phyloP scores from a whole-genome alignment of 2,329 filamentous ascomycete species.

The Nemania serpens region DNA sequence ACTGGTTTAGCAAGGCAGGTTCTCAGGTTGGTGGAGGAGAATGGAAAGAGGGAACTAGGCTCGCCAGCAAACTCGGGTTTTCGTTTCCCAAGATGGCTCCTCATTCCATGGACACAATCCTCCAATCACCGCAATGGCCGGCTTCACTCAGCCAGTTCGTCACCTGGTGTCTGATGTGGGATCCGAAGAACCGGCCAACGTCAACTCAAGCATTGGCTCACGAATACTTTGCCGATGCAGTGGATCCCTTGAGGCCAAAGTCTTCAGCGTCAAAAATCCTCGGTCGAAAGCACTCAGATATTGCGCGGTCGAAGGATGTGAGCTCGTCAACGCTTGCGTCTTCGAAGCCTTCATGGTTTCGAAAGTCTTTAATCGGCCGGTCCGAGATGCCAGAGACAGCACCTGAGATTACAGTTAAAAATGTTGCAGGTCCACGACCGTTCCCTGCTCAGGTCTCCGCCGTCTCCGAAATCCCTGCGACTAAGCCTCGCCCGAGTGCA shows the following conservation, averaged over 20 bases:
- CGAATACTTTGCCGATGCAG: constrained; percentile 90
- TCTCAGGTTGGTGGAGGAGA: constrained; percentile 89
- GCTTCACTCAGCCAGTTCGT: constrained; percentile 87
- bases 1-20: constrained; percentile 95
- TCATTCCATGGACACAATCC: constrained; percentile 91
- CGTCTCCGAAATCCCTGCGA: constrained; percentile 46
- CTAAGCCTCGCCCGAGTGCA: constrained; percentile 57
- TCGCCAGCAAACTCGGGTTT: constrained; percentile 96
- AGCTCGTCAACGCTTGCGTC: constrained; percentile 62
- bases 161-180: constrained; percentile 99
- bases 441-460: constrained; percentile 38
- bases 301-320: constrained; percentile 72
- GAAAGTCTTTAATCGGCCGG: constrained; percentile 87
- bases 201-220: constrained; percentile 93
- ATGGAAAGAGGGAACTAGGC: constrained; percentile 90
- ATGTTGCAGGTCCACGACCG: constrained; percentile 48
- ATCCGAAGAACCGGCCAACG: constrained; percentile 88
- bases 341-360: constrained; percentile 94
- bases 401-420: constrained; percentile 52
- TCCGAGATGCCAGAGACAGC: constrained; percentile 71
- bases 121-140: constrained; percentile 91
- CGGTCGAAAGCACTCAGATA: constrained; percentile 87
- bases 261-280: constrained; percentile 83
- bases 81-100: constrained; percentile 99
- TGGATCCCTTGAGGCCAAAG: constrained; percentile 90